Conservation (phyloP, 768 basidiomycete species). For the Aureoboletus auriporus region DNA sequence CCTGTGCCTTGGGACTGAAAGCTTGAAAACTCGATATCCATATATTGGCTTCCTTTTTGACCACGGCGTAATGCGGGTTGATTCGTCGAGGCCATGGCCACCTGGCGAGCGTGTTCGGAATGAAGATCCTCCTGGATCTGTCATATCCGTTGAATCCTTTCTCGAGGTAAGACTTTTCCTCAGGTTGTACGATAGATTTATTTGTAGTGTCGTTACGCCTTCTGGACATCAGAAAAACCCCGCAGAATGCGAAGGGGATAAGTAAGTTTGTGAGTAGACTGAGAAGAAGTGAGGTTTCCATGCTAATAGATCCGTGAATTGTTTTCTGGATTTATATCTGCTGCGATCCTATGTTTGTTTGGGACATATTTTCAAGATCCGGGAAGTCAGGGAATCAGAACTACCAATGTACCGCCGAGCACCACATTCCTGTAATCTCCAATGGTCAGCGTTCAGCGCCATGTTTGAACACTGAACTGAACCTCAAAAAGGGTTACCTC, state of each 20-base stretch:
- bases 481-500: too few species aligned
- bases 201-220: neutral
- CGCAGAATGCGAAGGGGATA: neutral
- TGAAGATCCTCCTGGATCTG: constrained; percentile 2
- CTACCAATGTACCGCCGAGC: too few species aligned
- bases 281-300: neutral
- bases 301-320: neutral
- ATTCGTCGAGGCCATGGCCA: constrained; percentile 17
- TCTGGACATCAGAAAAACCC: neutral
- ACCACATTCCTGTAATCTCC: too few species aligned
- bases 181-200: too few species aligned
- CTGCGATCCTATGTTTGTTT: too few species aligned
- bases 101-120: constrained; percentile 13
- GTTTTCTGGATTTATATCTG: too few species aligned
- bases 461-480: too few species aligned
- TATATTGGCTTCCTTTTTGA: constrained; percentile 3
- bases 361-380: too few species aligned
- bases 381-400: too few species aligned
- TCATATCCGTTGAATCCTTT: neutral
- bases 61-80: neutral
- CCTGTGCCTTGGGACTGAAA: constrained; percentile 11
- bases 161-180: neutral
- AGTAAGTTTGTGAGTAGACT: neutral
- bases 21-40: constrained; percentile 9
- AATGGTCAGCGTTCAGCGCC: too few species aligned